Evolutionary conservation across 1,139 yeast genomes (phyloP).

Genomic region (Yamadazyma jaroonii): DNA sequence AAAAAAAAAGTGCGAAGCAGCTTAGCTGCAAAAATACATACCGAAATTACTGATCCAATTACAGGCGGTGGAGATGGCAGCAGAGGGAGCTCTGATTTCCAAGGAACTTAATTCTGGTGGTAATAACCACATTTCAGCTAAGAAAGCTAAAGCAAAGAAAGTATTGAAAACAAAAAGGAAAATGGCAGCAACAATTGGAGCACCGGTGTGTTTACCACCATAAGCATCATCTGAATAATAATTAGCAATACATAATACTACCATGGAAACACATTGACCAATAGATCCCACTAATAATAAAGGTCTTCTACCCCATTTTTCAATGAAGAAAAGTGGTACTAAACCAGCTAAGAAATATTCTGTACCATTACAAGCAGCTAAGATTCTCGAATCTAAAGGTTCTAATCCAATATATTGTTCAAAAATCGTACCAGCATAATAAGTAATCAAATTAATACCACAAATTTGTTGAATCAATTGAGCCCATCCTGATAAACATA

Average conservation of each 20-base stretch:
- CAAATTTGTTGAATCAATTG: constrained; percentile 46
- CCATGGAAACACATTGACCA: constrained; percentile 41
- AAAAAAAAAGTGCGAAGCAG: too few relatives aligned
- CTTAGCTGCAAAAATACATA: not conserved
- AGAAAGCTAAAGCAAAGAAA: constrained; percentile 30
- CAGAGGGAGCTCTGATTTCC: constrained; percentile 33
- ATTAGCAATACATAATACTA: constrained; percentile 26
- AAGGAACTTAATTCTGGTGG: constrained; percentile 40
- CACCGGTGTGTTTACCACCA: constrained; percentile 20
- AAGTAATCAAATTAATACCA: constrained; percentile 37
- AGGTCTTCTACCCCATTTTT: constrained; percentile 52
- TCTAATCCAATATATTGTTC: constrained; percentile 40
- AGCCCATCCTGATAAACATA: constrained; percentile 44
- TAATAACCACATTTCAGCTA: constrained; percentile 39
- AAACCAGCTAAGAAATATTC: constrained; percentile 42
- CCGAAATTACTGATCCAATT: constrained; percentile 38
- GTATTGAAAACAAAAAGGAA: constrained; percentile 36
- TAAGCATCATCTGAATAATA: constrained; percentile 23
- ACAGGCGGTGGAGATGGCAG: constrained; percentile 35
- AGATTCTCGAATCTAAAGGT: constrained; percentile 33
- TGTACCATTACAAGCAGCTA: constrained; percentile 37
- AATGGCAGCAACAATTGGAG: constrained; percentile 33
- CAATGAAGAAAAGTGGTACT: constrained; percentile 45
- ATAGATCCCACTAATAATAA: constrained; percentile 51
- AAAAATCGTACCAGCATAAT: constrained; percentile 46